Evolutionary conservation across 2,329 filamentous ascomycete species (phyloP), one percentile per base, ranked within the genome.

Genomic region (Coniochaeta sp.): DNA sequence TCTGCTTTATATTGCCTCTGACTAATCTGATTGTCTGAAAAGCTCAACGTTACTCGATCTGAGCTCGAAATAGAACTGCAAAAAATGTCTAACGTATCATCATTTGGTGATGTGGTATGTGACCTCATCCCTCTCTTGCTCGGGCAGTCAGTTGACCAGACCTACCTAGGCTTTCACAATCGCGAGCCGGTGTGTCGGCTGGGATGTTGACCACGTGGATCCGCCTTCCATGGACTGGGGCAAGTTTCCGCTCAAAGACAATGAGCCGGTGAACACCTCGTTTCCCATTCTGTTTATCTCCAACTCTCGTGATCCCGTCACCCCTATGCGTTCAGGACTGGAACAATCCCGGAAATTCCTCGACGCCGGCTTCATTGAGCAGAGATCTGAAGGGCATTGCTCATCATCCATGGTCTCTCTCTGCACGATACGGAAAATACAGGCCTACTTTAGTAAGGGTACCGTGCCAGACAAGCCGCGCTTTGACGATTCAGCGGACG

Each of bases 221-320:
- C 55, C 55, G n/a, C 55, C 55, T 30, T 57, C 55, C 5, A 69
- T 72, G 67, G 62, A 66, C 16, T 70, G 70, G 67, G 65, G 67
- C 52, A 67, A 69, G 47, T 65, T 69, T 50, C 68, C 70, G 24
- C 65, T 57, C 30, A 66, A 68, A 56, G 68, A 68, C 62, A 71
- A 65, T 34, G 62, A 64, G 36, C 68, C 67, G 17, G 73, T 73
- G 62, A 72, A 76, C 28, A 83, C 79, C 6, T 73, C 76, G 6
- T 77, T 82, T 63, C 84, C 84, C 0, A 72, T 87, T 34, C 74
- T 87, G 7, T 82, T 85, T 66, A 71, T 86, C 14, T 80, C 79
- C 38, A 86, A 82, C 65, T 81, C 78, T 0, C 74, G 80, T 16
- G 84, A 87, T 60, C 83, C 84, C 1, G 83, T 87, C 19, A 87